These are phyloP conservation scores for Henckelia pumila DNA, from an alignment of 257 asterid genomes.

Conservation along the genomic window DNA sequence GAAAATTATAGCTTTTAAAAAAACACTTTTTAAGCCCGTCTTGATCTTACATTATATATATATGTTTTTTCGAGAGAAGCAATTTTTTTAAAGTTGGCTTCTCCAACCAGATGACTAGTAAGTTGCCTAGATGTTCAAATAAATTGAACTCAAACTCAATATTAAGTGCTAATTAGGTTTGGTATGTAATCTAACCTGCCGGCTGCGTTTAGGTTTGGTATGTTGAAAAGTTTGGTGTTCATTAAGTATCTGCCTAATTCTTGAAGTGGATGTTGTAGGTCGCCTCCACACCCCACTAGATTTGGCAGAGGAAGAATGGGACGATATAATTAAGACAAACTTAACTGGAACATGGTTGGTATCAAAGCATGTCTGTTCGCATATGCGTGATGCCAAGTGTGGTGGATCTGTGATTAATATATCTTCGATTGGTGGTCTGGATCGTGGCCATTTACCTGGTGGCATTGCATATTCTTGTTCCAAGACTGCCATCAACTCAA, in stretches of 20 bases:
- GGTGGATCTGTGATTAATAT: conserved; percentile 44
- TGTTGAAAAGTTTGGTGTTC: background rate
- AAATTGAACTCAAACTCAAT: background rate
- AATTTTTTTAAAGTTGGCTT: too few species aligned
- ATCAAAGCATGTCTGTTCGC: conserved; percentile 30
- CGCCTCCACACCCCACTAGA: conserved; percentile 26
- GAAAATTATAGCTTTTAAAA: too few species aligned
- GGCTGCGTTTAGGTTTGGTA: background rate
- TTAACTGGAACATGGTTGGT: conserved; percentile 36
- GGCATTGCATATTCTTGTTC: conserved; percentile 30
- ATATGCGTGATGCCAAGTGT: conserved; percentile 28
- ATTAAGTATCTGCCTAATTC: background rate
- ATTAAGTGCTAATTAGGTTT: too few species aligned
- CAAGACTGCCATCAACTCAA: conserved; percentile 30
- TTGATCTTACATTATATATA: too few species aligned
- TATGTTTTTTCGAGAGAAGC: too few species aligned
- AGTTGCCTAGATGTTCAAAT: background rate
- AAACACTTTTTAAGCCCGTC: too few species aligned
- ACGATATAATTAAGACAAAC: conserved; percentile 29
- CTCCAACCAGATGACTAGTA: too few species aligned
- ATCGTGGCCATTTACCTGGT: conserved; percentile 28
- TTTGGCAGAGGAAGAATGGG: conserved; percentile 33
- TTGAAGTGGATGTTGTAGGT: conserved; percentile 18
- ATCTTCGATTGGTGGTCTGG: conserved; percentile 32
- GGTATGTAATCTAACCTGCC: background rate